phyloP scores from a whole-genome alignment of 1,139 yeast species.

The Candida anutae region DNA sequence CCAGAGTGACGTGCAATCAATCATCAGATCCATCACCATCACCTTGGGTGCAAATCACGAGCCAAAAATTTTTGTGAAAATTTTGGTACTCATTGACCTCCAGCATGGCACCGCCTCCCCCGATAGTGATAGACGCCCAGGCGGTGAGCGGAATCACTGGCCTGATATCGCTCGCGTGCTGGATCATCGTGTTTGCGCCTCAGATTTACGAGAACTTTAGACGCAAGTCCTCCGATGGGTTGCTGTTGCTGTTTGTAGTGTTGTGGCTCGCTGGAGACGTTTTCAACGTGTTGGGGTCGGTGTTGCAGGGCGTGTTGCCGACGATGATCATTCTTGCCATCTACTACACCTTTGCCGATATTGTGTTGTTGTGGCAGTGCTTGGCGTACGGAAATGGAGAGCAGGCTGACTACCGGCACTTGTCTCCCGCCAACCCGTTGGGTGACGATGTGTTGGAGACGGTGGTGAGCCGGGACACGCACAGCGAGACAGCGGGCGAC shows the following conservation, averaged over 20 bases:
- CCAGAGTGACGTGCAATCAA: not conserved
- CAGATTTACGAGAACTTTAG: slow-evolving; percentile 88
- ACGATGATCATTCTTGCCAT: slow-evolving; percentile 89
- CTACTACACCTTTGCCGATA: slow-evolving; percentile 86
- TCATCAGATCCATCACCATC: not conserved
- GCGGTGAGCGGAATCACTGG: slow-evolving; percentile 86
- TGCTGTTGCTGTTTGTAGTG: slow-evolving; percentile 72
- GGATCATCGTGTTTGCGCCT: slow-evolving; percentile 97
- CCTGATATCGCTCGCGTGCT: slow-evolving; percentile 89
- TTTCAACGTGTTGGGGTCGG: slow-evolving; percentile 83
- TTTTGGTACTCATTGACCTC: slow-evolving; percentile 1
- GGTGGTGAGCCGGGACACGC: slow-evolving; percentile 36
- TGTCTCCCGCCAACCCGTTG: slow-evolving; percentile 86
- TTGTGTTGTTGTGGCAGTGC: slow-evolving; percentile 76
- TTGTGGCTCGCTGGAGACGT: slow-evolving; percentile 89
- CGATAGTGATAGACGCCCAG: slow-evolving; percentile 62
- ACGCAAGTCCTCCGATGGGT: slow-evolving; percentile 79
- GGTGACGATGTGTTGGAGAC: slow-evolving; percentile 60
- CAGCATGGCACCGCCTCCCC: slow-evolving; percentile 52
- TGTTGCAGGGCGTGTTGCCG: slow-evolving; percentile 80
- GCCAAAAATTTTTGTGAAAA: not conserved
- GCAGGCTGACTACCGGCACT: slow-evolving; percentile 66
- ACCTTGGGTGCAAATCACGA: not conserved
- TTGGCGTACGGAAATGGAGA: slow-evolving; percentile 58
- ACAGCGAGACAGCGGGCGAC: slow-evolving; percentile 11